A percentile compares a stretch with the other conserved stretches of the same genome.
phyloP scores from a whole-genome alignment of 2,329 filamentous ascomycete species.

The Xylaria sp. region DNA sequence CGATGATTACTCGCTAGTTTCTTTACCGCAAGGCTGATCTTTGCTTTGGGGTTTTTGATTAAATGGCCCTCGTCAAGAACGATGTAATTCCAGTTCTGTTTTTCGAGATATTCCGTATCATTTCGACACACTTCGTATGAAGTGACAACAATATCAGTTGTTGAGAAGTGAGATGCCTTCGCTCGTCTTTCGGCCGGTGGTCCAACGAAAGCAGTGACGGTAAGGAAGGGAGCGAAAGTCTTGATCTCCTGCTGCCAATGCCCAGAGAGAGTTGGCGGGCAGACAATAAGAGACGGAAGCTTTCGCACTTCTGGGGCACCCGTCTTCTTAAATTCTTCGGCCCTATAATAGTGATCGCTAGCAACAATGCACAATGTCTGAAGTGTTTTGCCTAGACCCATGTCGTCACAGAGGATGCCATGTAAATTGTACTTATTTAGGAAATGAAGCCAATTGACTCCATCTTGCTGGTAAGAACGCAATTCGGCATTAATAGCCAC shows the following conservation, averaged over 20 bases:
- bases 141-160: constrained; percentile 93
- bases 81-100: constrained; percentile 95
- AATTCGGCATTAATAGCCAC: constrained; percentile 97
- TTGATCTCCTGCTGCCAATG: constrained; percentile 99
- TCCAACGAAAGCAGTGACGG: constrained; percentile 89
- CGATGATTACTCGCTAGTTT: constrained; percentile 90
- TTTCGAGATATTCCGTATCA: constrained; percentile 84
- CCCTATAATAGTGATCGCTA: constrained; percentile 93
- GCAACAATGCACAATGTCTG: constrained; percentile 98
- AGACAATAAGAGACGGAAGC: constrained; percentile 92
- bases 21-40: constrained; percentile 94
- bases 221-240: constrained; percentile 93
- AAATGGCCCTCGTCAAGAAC: constrained; percentile 97
- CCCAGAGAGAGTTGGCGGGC: constrained; percentile 93
- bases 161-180: constrained; percentile 74
- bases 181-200: constrained; percentile 82
- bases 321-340: constrained; percentile 88
- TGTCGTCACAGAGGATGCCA: constrained; percentile 98
- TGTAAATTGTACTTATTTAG: constrained; percentile 98
- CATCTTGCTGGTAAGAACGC: constrained; percentile 97
- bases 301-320: constrained; percentile 80
- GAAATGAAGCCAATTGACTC: constrained; percentile 98
- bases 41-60: constrained; percentile 98
- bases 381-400: constrained; percentile 97
- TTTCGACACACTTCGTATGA: constrained; percentile 99